Evolutionary conservation across 2,329 filamentous ascomycete species (phyloP).

Genomic region (Arthrinium puccinioides): DNA sequence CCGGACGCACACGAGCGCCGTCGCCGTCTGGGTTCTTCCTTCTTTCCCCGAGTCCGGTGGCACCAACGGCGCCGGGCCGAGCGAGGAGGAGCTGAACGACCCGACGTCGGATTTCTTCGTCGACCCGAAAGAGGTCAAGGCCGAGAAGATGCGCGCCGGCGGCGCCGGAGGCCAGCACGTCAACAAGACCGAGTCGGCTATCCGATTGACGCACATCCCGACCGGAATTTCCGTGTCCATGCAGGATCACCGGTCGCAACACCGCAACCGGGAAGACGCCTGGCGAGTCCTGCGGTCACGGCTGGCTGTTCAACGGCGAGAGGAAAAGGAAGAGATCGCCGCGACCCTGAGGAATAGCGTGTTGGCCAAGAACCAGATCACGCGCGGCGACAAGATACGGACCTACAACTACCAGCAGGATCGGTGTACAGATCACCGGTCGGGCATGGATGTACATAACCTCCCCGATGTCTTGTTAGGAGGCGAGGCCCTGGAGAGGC

Average conservation of each 20-base stretch:
- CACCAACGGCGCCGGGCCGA: conserved; percentile 37
- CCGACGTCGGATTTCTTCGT: conserved; percentile 90
- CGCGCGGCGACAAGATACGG: conserved; percentile 85
- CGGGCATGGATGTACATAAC: conserved; percentile 71
- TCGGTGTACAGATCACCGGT: conserved; percentile 83
- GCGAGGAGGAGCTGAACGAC: conserved; percentile 62
- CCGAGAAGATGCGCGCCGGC: conserved; percentile 84
- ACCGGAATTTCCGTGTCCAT: conserved; percentile 83
- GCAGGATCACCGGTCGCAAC: conserved; percentile 88
- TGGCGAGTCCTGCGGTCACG: conserved; percentile 80
- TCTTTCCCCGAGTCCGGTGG: conserved; percentile 55
- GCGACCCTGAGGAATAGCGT: conserved; percentile 68
- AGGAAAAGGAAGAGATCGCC: conserved; percentile 77
- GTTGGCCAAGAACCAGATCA: conserved; percentile 73
- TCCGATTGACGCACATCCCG: conserved; percentile 84
- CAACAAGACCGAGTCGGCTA: conserved; percentile 95
- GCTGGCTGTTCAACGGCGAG: conserved; percentile 71
- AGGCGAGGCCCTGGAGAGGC: conserved; percentile 58
- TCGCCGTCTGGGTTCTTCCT: conserved; percentile 86
- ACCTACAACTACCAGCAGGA: conserved; percentile 78
- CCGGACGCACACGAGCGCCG: conserved; percentile 87
- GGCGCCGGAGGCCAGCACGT: conserved; percentile 96
- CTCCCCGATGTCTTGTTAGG: conserved; percentile 75
- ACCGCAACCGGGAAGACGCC: conserved; percentile 78
- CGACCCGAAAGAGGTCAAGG: conserved; percentile 70